Percentiles rank a stretch among this genome's conserved stretches.
Evolutionary conservation across 2,329 filamentous ascomycete genomes (phyloP).

Genomic region (Ascochyta clinopodiicola): DNA sequence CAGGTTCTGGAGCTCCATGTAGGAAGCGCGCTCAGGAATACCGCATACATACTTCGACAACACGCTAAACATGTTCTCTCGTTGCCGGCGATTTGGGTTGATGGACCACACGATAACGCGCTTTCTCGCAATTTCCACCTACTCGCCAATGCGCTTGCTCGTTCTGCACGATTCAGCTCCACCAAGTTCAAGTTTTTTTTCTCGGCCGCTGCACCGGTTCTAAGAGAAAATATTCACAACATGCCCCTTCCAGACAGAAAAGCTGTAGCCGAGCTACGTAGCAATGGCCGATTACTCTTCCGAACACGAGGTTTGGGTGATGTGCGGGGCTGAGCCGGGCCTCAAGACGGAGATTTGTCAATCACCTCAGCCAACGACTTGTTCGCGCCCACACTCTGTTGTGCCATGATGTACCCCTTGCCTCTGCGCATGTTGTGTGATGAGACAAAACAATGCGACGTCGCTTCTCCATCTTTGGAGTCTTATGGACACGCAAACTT

Average conservation of each 20-base stretch:
- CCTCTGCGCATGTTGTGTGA: not conserved
- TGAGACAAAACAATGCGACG: not conserved
- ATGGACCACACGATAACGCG: too few relatives aligned
- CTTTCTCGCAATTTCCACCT: too few relatives aligned
- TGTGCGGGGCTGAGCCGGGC: constrained; percentile 4
- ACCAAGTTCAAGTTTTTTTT: not conserved
- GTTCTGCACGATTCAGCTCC: not conserved
- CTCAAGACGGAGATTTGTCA: not conserved
- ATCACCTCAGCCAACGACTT: not conserved
- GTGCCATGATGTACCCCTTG: not conserved
- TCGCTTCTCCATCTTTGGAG: not conserved
- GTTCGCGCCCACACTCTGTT: not conserved
- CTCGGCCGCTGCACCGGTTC: not conserved
- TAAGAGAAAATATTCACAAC: not conserved
- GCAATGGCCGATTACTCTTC: not conserved
- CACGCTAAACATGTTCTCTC: too few relatives aligned
- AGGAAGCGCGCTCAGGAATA: too few relatives aligned
- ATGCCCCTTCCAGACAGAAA: not conserved
- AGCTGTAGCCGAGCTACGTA: not conserved
- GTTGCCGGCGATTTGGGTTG: too few relatives aligned
- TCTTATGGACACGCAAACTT: not conserved
- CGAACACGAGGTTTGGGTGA: not conserved
- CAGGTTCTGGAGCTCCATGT: too few relatives aligned
- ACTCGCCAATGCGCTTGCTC: too few relatives aligned
- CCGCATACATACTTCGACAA: too few relatives aligned